Base-by-base conservation (phyloP, 1,284 basidiomycete genomes). In the Pulveroboletus sp. region DNA sequence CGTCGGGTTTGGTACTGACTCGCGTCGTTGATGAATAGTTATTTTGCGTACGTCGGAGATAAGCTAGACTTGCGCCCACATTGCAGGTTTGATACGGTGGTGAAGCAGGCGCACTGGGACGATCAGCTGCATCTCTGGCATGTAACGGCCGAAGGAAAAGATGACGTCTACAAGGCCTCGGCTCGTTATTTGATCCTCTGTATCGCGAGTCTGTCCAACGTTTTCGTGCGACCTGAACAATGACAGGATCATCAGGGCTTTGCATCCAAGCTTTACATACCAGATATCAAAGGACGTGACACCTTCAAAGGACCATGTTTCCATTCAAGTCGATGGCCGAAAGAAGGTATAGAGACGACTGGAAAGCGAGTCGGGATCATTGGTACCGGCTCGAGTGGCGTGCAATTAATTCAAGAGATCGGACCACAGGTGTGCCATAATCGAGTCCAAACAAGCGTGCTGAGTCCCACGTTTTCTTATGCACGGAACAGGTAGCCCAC, bases 61-160 rank as follows among this genome's bases (percentile, higher is more conserved):
- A 65, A 62, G 44, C 25, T 65, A 11, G 39, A 66, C 15, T 20
- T 64, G 28, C 56, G 62, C 24, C 26, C 22, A 5, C 29, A 62
- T 9, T 62, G 64, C 25, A 62, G 39, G 4, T 64, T 64, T 31
- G 48, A 62, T 25, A 44, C 58, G 12, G 20, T 31, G 18, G 58
- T 66, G 10, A 66, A 54, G 25, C 36, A 46, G 43, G 64, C 59
- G 2, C 49, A 44, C 5, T 64, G 63, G 64, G 54, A 64, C 9
- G 62, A 64, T 8, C 31, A n/a, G 28, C 28, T 35, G 18, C 63
- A 64, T 26, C 10, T 54, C 4, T 66, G 63, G 63, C 58, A 54
- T 12, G 40, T 66, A 43, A 45, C 51, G 0, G 26, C 58, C 1
- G 43, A 66, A 14, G 58, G 51, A 12, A 58, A 54, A 18, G 45